Evolutionary conservation across 2,329 filamentous ascomycete genomes (phyloP).

Genomic region (Claviceps quebecensis): DNA sequence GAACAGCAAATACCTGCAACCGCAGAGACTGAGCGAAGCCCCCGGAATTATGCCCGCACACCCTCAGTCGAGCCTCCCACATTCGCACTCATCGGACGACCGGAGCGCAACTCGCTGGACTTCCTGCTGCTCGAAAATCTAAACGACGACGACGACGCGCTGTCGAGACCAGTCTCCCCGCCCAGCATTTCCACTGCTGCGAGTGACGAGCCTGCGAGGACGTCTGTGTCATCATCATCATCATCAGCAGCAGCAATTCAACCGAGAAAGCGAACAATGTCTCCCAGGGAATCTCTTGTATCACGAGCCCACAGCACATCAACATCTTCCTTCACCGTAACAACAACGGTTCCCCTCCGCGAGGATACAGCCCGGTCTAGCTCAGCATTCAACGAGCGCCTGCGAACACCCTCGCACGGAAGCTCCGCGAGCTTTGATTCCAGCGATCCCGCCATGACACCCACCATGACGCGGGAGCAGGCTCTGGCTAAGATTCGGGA

Average conservation of each 20-base stretch:
- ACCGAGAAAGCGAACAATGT: conserved; percentile 6
- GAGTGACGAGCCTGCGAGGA: conserved; percentile 8
- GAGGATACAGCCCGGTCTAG: conserved; percentile 24
- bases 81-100: conserved; percentile 37
- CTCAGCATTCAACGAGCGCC: conserved; percentile 29
- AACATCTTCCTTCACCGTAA: conserved; percentile 31
- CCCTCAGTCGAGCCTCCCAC: conserved; percentile 49
- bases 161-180: conserved; percentile 20
- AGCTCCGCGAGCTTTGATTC: conserved; percentile 33
- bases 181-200: conserved; percentile 22
- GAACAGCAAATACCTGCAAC: conserved; percentile 8
- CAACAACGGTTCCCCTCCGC: conserved; percentile 38
- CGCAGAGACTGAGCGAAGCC: conserved; percentile 18
- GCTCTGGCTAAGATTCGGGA: conserved; percentile 63
- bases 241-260: background rate
- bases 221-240: background rate
- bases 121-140: conserved; percentile 49
- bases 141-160: conserved; percentile 24
- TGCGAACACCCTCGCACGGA: conserved; percentile 29
- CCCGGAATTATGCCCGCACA: conserved; percentile 38
- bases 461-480: conserved; percentile 58
- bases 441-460: conserved; percentile 44
- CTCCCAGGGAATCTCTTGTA: conserved; percentile 12
- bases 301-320: conserved; percentile 30
- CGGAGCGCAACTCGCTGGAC: conserved; percentile 43